These are phyloP conservation scores for Ganoderma lucidum DNA, from an alignment of 1,284 basidiomycete species.

Conservation along the genomic window DNA sequence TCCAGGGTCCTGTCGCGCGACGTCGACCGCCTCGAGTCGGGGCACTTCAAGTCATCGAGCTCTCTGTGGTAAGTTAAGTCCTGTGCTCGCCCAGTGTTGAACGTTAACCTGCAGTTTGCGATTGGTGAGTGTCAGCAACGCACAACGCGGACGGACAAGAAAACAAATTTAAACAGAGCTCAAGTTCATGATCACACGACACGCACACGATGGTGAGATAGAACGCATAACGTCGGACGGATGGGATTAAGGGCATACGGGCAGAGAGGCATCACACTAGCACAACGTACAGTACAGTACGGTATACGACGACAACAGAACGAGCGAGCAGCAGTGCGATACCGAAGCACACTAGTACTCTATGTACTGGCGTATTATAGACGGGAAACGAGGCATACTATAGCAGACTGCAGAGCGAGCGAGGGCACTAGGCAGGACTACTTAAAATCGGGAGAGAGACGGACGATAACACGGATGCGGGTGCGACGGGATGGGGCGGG, in stretches of 20 bases:
- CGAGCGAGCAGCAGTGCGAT: neutral
- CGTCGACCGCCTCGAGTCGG: no score
- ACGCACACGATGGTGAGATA: neutral
- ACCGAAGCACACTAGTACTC: no score
- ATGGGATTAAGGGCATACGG: neutral
- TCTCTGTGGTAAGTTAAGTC: no score
- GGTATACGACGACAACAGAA: neutral
- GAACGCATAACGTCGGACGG: neutral
- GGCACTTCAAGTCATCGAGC: no score
- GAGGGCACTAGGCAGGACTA: neutral
- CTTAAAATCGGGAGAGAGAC: conserved; percentile 1
- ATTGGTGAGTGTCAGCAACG: no score
- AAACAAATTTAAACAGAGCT: no score
- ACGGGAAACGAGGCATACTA: neutral
- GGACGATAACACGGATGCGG: neutral
- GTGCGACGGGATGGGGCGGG: neutral
- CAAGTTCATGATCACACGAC: neutral
- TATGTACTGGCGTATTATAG: neutral
- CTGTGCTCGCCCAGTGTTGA: no score
- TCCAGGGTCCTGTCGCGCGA: no score
- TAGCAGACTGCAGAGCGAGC: neutral
- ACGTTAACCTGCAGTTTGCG: no score
- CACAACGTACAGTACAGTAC: neutral
- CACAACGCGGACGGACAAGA: no score
- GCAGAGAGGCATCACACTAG: neutral